Evolutionary conservation across 192 early-diverging fungal species (phyloP).

Genomic region (Umbelopsis vinacea): DNA sequence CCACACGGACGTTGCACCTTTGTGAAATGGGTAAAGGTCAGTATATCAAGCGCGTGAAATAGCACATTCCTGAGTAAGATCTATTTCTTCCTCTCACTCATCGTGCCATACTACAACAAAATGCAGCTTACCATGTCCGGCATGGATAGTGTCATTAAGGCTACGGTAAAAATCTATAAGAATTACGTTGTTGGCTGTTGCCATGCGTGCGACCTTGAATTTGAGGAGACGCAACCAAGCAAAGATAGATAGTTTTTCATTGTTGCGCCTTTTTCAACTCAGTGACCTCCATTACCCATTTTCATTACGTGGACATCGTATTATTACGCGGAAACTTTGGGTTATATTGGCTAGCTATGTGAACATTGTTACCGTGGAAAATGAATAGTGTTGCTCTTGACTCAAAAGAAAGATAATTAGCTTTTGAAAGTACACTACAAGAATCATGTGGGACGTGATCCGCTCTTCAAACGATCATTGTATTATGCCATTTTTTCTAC

Average conservation of each 20-base stretch:
- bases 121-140: neutral
- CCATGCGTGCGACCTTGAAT: neutral
- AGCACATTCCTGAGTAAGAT: neutral
- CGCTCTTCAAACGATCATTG: neutral
- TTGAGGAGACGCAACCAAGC: neutral
- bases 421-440: too few relatives aligned
- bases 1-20: neutral
- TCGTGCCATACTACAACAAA: neutral
- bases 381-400: too few relatives aligned
- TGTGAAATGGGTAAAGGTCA: neutral
- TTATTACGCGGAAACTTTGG: too few relatives aligned
- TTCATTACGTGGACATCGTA: neutral
- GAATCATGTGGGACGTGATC: too few relatives aligned
- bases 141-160: neutral
- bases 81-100: neutral
- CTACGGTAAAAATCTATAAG: conserved; percentile 1
- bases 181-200: neutral
- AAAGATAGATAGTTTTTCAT: neutral
- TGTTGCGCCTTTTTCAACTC: conserved; percentile 9
- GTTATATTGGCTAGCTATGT: too few relatives aligned
- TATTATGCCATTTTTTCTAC: neutral
- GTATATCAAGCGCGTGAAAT: too few relatives aligned
- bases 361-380: too few relatives aligned
- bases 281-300: neutral
- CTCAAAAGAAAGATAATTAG: too few relatives aligned